These are phyloP conservation scores for Trapa bicornis DNA, from an alignment of 345 rosid genomes.

Conservation along the genomic window DNA sequence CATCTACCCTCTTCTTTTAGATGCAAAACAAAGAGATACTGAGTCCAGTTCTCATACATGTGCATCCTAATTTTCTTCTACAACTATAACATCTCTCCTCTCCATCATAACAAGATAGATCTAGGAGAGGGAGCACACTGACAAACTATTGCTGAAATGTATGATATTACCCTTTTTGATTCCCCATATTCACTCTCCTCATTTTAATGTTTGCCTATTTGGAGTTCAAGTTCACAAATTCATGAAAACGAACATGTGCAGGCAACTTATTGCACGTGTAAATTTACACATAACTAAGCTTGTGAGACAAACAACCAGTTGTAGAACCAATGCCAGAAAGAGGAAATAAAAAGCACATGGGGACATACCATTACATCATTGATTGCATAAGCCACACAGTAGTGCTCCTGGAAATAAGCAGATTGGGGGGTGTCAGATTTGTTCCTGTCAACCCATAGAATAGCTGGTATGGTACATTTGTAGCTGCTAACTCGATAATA, in stretches of 20 bases:
- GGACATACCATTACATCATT: constrained; percentile 72
- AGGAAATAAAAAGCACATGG: constrained; percentile 1
- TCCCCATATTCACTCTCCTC: not conserved
- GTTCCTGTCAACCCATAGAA: not conserved
- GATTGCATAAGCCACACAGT: constrained; percentile 77
- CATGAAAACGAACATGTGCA: not conserved
- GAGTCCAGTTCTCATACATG: no score
- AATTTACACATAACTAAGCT: not conserved
- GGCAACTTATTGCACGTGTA: not conserved
- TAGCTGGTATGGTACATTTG: not conserved
- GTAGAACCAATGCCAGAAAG: not conserved
- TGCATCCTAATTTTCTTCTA: not conserved
- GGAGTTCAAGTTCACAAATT: not conserved
- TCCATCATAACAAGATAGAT: not conserved
- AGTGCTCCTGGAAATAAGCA: constrained; percentile 59
- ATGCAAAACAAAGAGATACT: not conserved
- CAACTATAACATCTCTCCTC: not conserved
- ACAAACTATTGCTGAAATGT: constrained; percentile 1
- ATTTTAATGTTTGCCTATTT: not conserved
- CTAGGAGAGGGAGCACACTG: not conserved
- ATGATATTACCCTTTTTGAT: not conserved
- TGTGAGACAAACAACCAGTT: not conserved
- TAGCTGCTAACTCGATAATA: not conserved
- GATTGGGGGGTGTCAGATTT: not conserved
- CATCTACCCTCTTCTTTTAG: not conserved